These are phyloP conservation scores for Lepidium campestre DNA, from an alignment of 441 rosid genomes.

Conservation along the genomic window DNA sequence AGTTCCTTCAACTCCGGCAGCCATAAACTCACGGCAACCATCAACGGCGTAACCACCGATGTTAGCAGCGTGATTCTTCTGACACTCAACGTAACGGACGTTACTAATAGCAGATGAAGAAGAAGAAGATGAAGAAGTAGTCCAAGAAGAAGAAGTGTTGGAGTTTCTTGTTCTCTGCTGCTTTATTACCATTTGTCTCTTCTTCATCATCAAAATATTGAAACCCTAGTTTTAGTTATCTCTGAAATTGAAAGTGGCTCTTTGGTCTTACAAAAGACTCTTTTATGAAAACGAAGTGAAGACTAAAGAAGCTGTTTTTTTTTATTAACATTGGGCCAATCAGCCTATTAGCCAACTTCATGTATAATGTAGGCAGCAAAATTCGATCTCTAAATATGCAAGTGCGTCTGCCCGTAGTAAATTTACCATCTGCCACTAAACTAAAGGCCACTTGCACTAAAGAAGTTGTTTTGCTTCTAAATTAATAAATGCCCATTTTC, in stretches of 20 bases:
- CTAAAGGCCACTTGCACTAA: too few species aligned
- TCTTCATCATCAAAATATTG: slow-evolving; percentile 49
- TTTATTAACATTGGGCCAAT: too few species aligned
- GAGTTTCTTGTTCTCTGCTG: slow-evolving; percentile 33
- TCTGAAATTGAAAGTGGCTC: slow-evolving; percentile 15
- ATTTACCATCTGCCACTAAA: too few species aligned
- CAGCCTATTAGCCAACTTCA: too few species aligned
- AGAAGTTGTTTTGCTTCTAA: neutral
- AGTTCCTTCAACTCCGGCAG: slow-evolving; percentile 58
- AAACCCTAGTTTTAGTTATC: slow-evolving; percentile 32
- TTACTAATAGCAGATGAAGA: slow-evolving; percentile 45
- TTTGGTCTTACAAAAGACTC: slow-evolving; percentile 26
- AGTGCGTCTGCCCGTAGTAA: too few species aligned
- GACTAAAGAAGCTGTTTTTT: too few species aligned
- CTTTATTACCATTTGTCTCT: slow-evolving; percentile 59
- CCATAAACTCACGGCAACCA: slow-evolving; percentile 95
- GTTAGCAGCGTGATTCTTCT: slow-evolving; percentile 81
- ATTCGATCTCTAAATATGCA: too few species aligned
- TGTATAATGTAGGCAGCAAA: too few species aligned
- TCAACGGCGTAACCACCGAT: slow-evolving; percentile 91
- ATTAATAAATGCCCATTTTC: neutral
- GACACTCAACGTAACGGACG: slow-evolving; percentile 75
- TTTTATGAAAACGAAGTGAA: slow-evolving; percentile 20
- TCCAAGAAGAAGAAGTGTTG: slow-evolving; percentile 39
- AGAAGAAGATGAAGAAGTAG: slow-evolving; percentile 46